These are phyloP conservation scores for Fraxinus ornus DNA, from an alignment of 305 asterid species.

Conservation along the genomic window DNA sequence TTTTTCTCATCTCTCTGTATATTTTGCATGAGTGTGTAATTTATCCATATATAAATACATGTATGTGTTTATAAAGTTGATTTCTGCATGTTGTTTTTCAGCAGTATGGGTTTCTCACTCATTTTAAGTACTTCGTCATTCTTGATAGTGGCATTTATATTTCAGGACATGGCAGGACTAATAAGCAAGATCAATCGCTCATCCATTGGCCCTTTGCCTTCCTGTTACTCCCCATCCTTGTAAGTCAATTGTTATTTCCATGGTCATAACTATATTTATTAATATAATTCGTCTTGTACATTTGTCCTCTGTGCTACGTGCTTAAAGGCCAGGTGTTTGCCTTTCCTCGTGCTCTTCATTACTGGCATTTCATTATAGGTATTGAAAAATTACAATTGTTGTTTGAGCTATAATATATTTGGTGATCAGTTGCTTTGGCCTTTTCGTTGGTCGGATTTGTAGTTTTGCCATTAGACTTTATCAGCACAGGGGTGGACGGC, in stretches of 20 bases:
- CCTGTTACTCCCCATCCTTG: slow-evolving; percentile 93
- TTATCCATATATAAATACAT: not conserved
- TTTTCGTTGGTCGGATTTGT: not conserved
- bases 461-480: not conserved
- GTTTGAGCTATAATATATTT: not conserved
- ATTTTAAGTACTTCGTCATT: not conserved
- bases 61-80: not conserved
- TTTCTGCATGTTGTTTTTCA: not conserved
- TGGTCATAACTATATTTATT: not conserved
- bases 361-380: not conserved
- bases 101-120: not conserved
- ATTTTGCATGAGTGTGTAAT: not conserved
- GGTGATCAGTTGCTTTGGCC: not conserved
- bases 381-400: not conserved
- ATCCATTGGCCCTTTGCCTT: slow-evolving; percentile 92
- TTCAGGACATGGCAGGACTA: slow-evolving; percentile 98
- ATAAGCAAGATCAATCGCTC: slow-evolving; percentile 96
- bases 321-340: not conserved
- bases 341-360: not conserved
- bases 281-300: not conserved
- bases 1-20: not conserved
- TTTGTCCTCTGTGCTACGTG: not conserved
- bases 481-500: not conserved
- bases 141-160: slow-evolving; percentile 15
- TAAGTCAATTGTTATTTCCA: slow-evolving; percentile 42